Evolutionary conservation across 305 asterid genomes (phyloP).

Genomic region (Fraxinus platypoda): DNA sequence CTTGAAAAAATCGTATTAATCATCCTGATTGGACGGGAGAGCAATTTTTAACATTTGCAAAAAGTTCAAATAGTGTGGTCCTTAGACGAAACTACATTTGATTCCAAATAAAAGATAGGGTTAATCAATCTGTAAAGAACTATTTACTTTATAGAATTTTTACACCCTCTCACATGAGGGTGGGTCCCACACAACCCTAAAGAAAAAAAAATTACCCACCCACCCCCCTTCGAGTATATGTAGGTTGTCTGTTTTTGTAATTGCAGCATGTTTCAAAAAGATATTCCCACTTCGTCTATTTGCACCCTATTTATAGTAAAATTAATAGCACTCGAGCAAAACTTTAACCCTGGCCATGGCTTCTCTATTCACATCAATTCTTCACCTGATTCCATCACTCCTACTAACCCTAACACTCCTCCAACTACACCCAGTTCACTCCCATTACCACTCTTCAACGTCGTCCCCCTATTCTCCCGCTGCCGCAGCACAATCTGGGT

Average conservation of each 20-base stretch:
- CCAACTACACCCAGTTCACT: conserved; percentile 20
- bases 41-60: too few relatives aligned
- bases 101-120: background rate
- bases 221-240: too few relatives aligned
- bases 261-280: too few relatives aligned
- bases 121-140: too few relatives aligned
- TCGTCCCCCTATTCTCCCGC: conserved; percentile 31
- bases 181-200: too few relatives aligned
- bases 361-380: background rate
- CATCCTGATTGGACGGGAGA: too few relatives aligned
- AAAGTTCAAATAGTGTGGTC: background rate
- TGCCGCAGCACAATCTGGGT: conserved; percentile 52
- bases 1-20: too few relatives aligned
- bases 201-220: too few relatives aligned
- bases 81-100: background rate
- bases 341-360: background rate
- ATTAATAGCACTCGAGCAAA: background rate
- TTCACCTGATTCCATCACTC: conserved; percentile 27
- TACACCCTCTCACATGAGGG: too few relatives aligned
- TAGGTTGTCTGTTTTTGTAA: too few relatives aligned
- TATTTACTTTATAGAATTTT: too few relatives aligned
- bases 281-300: background rate
- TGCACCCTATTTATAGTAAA: background rate
- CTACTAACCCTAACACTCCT: conserved; percentile 26
- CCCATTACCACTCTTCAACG: conserved; percentile 63